Evolutionary conservation across 495 filamentous ascomycete species (phyloP), one percentile per base, ranked within the genome.

Genomic region (Neurospora sp.): DNA sequence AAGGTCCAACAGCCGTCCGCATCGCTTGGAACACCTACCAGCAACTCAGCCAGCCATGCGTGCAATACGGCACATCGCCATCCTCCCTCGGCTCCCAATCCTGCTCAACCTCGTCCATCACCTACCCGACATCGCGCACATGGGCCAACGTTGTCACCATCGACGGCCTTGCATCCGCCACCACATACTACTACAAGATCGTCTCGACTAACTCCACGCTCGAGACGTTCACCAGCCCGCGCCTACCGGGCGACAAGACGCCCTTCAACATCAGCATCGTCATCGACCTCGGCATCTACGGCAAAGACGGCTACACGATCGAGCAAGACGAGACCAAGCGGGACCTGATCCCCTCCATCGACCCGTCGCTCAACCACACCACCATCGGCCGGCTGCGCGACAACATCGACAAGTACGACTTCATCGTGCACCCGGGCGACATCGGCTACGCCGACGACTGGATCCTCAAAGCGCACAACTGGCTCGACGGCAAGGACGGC

Each of bases 311-410:
- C 20, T 90, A 80, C 79, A 90, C 88, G 44, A 83, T 84, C 69
- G 59, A 83, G 65, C 76, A 76, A 71, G 81, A 86, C 71, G 78
- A 81, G 72, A 78, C 79, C n/a, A 89, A 87, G 78, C 80, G 83
- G 39, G 86, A 88, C 73, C 82, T 79, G 2, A 87, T 86, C 68
- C 87, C 87, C 0, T 73, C 74, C 27, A 77, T 90, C 45, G 77
- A 86, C 27, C 88, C 88, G 4, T 84, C 83, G n/a, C 81, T 89
- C 6, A 89, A 90, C 79, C 87, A 90, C 78, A 87, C 86, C 22
- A 90, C 89, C 48, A 90, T 90, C 74, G 83, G 81, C 27, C 85
- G 84, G 27, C 82, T 90, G 0, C 87, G 87, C 1, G 74, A 78
- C 7, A 89, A 84, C 4, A 81, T 88, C 45, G 77, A 90, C 68